Evolutionary conservation across 805 yeast species (phyloP).

Genomic region (Saccharomycopsis javanensis): DNA sequence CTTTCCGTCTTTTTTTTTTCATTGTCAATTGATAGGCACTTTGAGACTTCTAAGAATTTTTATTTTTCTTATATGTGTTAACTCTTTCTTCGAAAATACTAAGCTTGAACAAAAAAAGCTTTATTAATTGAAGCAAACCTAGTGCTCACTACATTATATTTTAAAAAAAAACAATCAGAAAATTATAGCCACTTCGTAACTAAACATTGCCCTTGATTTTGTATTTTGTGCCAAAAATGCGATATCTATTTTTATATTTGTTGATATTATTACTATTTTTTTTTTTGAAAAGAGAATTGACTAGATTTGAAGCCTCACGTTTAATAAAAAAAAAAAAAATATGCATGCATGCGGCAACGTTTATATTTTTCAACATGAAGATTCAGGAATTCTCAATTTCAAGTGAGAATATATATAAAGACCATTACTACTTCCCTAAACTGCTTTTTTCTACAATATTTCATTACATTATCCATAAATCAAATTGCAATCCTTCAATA

Average conservation of each 20-base stretch:
- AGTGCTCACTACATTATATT: no score
- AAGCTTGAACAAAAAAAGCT: no score
- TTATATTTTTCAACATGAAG: neutral
- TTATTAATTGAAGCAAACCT: no score
- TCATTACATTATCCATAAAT: neutral
- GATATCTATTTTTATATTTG: neutral
- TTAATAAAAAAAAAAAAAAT: neutral
- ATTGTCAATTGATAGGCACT: no score
- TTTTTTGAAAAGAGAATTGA: neutral
- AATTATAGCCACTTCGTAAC: no score
- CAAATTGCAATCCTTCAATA: neutral
- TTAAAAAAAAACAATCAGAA: no score
- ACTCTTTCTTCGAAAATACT: no score
- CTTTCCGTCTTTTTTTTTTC: no score
- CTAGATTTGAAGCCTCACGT: neutral
- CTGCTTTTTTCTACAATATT: neutral
- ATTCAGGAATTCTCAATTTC: neutral
- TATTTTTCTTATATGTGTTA: no score
- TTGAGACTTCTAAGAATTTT: no score
- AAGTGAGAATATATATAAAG: neutral
- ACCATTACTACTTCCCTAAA: neutral
- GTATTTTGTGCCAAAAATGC: neutral
- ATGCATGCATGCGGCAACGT: neutral
- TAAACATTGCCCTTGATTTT: neutral
- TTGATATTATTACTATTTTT: neutral